These are phyloP conservation scores for Berberis thunbergii DNA, from an alignment of 164 flowering plant species.

Conservation along the genomic window DNA sequence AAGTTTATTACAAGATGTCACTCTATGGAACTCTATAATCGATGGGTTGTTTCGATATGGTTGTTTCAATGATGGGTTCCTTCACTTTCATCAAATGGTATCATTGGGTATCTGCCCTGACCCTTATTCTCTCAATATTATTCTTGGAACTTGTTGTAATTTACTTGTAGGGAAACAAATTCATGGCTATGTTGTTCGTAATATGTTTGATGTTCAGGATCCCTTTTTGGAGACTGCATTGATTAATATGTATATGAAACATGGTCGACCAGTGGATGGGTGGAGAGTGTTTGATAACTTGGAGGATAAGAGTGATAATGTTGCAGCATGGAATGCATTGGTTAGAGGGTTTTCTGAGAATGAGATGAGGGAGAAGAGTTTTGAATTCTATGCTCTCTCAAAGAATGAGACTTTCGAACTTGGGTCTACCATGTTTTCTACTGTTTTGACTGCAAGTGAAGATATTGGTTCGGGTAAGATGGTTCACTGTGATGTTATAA, in stretches of 20 bases:
- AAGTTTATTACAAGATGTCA: slow-evolving; percentile 25
- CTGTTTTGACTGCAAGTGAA: slow-evolving; percentile 37
- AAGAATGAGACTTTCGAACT: slow-evolving; percentile 26
- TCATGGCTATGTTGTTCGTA: slow-evolving; percentile 44
- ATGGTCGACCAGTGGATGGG: slow-evolving; percentile 24
- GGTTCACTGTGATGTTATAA: slow-evolving; percentile 46
- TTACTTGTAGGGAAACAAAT: slow-evolving; percentile 33
- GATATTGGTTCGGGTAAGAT: slow-evolving; percentile 28
- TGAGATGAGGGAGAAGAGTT: slow-evolving; percentile 38
- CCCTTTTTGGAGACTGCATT: slow-evolving; percentile 44
- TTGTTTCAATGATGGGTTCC: slow-evolving; percentile 23
- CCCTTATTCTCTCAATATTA: slow-evolving; percentile 41
- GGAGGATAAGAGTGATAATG: slow-evolving; percentile 25
- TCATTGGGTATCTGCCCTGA: slow-evolving; percentile 39
- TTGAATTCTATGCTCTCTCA: slow-evolving; percentile 31
- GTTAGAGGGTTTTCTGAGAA: slow-evolving; percentile 42
- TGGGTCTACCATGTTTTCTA: slow-evolving; percentile 35
- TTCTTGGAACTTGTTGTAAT: slow-evolving; percentile 27
- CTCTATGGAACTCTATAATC: slow-evolving; percentile 56
- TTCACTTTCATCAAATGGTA: slow-evolving; percentile 41
- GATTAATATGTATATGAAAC: slow-evolving; percentile 42
- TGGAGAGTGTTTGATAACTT: slow-evolving; percentile 28
- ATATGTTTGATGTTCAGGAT: slow-evolving; percentile 20
- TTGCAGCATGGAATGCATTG: slow-evolving; percentile 55
- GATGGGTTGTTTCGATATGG: slow-evolving; percentile 46